Base-by-base conservation (phyloP, 73 alveolate species). In the Paramecium bursaria region DNA sequence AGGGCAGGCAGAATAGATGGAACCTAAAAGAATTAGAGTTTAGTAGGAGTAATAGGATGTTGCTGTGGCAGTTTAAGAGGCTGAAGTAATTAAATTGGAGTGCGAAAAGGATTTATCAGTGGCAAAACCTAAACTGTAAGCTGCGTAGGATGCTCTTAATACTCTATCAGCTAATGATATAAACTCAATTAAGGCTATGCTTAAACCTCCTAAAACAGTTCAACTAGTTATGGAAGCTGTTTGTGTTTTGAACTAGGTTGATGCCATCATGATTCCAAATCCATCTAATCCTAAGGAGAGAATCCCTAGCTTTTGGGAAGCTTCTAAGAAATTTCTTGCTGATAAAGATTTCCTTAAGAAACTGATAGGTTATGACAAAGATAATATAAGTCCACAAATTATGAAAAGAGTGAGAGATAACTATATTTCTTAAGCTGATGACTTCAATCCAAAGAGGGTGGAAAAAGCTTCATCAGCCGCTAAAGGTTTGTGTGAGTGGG, bases 111-210 rank as follows among this genome's bases (percentile, higher is more conserved):
- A 94, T 50, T 87, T 94, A 90, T 89, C 94, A 2, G 91, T 87
- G 3, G 97, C 97, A 0, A 90, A 91, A 52, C 98, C 98, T 21
- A 48, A 90, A 50, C 86, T 94, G 73, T 90, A 94, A 52, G 74
- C 87, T 57, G 98, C 98, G 1, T 87, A 91, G 79, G 98, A 94
- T 11, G 98, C 98, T 31, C 85, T 94, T 35, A 93, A 92, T 73
- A 94, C 95, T 22, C 86, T 94, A 46, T 80, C 93, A 21, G 94
- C 95, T 53, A 92, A 90, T 55, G 97, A 94, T 75, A 91, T 94
- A 26, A 92, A 92, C 75, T 94, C 93, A 88, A 89, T 94, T 29
- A 88, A 95, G 74, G 86, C 96, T 35, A 86, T 91, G 82, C 93
- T 86, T 46, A 94, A 94, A 61, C 98, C 98, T 17, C 95, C 97